Evolutionary conservation across 352 stramenopile species (phyloP).

Genomic region (Lagenidium giganteum): DNA sequence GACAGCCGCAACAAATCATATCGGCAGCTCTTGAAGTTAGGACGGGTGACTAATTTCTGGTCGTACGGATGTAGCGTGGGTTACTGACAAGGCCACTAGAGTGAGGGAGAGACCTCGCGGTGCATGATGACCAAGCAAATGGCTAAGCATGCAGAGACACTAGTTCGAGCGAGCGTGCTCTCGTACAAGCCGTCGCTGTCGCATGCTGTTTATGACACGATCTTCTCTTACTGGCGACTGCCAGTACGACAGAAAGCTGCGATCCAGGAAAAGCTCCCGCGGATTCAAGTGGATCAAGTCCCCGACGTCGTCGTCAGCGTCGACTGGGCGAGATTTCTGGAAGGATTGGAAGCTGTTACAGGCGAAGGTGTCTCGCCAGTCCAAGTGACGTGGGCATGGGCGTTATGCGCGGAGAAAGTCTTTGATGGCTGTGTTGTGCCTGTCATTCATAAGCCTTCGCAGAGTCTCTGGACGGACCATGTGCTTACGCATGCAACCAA

Average conservation of each 20-base stretch:
- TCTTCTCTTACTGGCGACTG: slow-evolving; percentile 53
- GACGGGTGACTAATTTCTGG: no score
- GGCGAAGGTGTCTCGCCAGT: slow-evolving; percentile 7
- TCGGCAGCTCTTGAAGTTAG: no score
- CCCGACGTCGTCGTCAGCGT: slow-evolving; percentile 2
- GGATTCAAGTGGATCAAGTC: slow-evolving; percentile 8
- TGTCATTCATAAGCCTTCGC: not conserved
- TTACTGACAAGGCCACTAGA: no score
- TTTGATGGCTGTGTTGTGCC: slow-evolving; percentile 7
- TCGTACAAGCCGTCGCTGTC: slow-evolving; percentile 34
- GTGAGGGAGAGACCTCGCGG: no score
- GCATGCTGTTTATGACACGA: slow-evolving; percentile 25
- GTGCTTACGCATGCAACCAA: slow-evolving; percentile 22
- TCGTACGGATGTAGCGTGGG: no score
- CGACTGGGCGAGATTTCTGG: slow-evolving; percentile 12
- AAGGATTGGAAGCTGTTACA: slow-evolving; percentile 14
- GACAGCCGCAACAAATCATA: no score
- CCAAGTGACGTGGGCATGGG: slow-evolving; percentile 31
- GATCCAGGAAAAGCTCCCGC: slow-evolving; percentile 14
- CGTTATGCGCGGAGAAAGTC: slow-evolving; percentile 27
- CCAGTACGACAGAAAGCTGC: slow-evolving; percentile 3
- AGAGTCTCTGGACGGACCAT: slow-evolving; percentile 6
- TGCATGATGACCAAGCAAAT: no score
- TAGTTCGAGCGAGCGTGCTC: no score
- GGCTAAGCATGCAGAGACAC: no score